Evolutionary conservation across 2,329 filamentous ascomycete species (phyloP), one percentile per base, ranked within the genome.

Genomic region (Ophiobolus disseminans): DNA sequence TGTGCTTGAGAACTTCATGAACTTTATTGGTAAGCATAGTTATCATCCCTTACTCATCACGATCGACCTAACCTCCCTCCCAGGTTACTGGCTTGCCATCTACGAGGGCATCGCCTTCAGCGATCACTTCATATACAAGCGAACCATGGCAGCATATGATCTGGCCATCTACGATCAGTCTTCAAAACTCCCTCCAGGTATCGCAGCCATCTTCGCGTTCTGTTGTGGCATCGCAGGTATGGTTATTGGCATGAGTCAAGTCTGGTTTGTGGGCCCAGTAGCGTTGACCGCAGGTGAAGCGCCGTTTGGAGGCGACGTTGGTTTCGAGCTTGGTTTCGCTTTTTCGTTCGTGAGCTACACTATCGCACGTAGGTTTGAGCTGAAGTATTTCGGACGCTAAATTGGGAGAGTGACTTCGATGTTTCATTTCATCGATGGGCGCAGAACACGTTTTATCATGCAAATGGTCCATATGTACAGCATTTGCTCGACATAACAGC

Each of bases 61-160:
- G 7, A 35, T n/a, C n/a, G n/a, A 26, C 13, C 53, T 71, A 25
- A 59, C 40, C 3, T 2, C 10, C 63, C n/a, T 52, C 63, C 73
- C 62, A 83, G 82, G 2, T 17, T 91, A 90, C 76, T 91, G 88
- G 87, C 78, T 90, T 1, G 84, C 86, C 38, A 88, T 90, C 60
- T 91, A 90, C 73, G 82, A 84, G 55, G 86, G 82, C 37, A 82
- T 90, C 54, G 77, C 82, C 1, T 68, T 90, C 14, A 75, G 79
- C 1, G 87, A 90, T 45, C 87, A 90, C 72, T 82, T 89, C 62
- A 61, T 88, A 65, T 90, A 87, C 77, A 83, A 82, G 62, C 79
- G 82, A 19, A 83, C 84, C 2, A 82, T 87, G 56, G 45, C 54
- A 2, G 84, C 83, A 7, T 90, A 90, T 68, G 66, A 73, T n/a